Evolutionary conservation across 140 eudicot species (phyloP), one percentile per base, ranked within the genome.

Genomic region (Bidens hawaiensis): DNA sequence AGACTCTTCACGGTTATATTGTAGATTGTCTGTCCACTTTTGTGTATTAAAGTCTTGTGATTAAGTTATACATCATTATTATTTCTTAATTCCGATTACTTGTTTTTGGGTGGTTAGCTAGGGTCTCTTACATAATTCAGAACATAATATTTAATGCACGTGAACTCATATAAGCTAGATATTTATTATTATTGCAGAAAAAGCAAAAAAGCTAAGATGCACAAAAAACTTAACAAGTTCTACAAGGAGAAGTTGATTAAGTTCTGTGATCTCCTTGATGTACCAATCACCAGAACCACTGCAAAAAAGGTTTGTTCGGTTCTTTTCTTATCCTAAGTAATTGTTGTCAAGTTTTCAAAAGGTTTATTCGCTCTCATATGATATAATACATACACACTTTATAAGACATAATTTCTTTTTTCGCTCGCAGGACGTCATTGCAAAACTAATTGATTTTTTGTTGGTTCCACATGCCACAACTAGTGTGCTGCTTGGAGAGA

Each of bases 201-300:
- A 91, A 91, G 77, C 98, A 84, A 54, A 87, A n/a, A 76, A 75
- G 28, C 69, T 17, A 91, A 78, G 71, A 71, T 91, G 36, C 83
- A 79, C 55, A 96, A 91, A 60, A 91, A 84, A 65, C 74, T 91
- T 54, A 93, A 87, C 82, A 91, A 88, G 81, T 71, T 69, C 40
- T 77, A 77, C 13, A 87, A 91, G 73, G 96, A 91, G 70, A 87
- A 87, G 64, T 70, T 91, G 81, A 16, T 84, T 51, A 96, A 87
- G 25, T 73, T 87, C 60, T 91, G 98, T 65, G 96, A 91, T 73
- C 76, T 87, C 18, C 83, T 91, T 15, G 98, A 91, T 67, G 38
- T 87, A 64, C 83, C 91, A 49, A 34, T 91, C 59, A 14, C 82
- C 31, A 91, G 60, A 70, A 43, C 87, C 49, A 76, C 78, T 51